Evolutionary conservation across 257 asterid species (phyloP), one percentile per base, ranked within the genome.

Genomic region (Agastache rugosa): DNA sequence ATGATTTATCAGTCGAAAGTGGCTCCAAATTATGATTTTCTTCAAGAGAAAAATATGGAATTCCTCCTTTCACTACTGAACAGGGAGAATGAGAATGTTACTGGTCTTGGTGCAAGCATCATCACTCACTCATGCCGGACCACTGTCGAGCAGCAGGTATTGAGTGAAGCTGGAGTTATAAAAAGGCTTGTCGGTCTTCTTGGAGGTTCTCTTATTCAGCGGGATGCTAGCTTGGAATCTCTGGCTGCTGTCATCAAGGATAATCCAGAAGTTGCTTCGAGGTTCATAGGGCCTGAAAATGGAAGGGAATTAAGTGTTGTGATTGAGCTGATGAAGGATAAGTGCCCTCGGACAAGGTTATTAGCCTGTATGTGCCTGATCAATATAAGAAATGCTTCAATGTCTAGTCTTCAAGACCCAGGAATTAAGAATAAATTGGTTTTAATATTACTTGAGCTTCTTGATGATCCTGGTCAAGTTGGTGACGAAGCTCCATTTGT

Each of bases 401-500:
- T 82, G 63, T 80, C 86, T 63, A 86, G 79, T 78, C 88, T 88
- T 65, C 96, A 85, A 78, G 97, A 92, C 67, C 71, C 81, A 47
- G 81, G 75, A 74, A 78, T 84, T 72, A 88, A 87, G 83, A 83
- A 84, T 50, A 85, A 85, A 71, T 71, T 94, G 88, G 86, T 94
- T 17, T 22, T 75, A 14, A 79, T 89, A 73, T 82, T 94, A 64
- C 84, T 86, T 61, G 97, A 92, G 77, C 97, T 94, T 77, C 87
- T 94, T 34, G 93, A 92, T 77, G 95, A 92, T 75, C 85, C 89
- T 72, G 97, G 92, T 80, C 97, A 89, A 86, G 97, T 94, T 74
- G 97, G 99, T 81, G 99, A 90, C 45, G 97, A 92, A 48, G 96
- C 96, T 59, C 92, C 97, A 39, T 87, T 89, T 87, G 93, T 83